Evolutionary conservation across 2,329 filamentous ascomycete species (phyloP), one percentile per base, ranked within the genome.

Genomic region (Aureobasidium lini): DNA sequence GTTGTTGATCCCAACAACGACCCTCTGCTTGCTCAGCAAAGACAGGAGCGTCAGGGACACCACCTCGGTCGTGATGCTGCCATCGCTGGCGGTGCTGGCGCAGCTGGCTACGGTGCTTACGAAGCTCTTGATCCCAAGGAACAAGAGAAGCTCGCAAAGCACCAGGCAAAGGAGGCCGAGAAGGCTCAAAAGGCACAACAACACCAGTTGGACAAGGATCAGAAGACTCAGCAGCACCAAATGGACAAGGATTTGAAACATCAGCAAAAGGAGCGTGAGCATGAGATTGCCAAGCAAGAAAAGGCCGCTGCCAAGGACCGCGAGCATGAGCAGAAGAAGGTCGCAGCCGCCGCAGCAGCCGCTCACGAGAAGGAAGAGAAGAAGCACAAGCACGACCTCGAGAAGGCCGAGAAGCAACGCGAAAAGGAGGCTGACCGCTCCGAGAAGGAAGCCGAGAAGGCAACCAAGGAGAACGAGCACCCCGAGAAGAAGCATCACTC

Each of bases 381-480:
- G 50, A 62, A 67, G 16, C 63, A 68, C 9, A 61, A 69, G 40
- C 67, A 67, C 15, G 59, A 61, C n/a, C 58, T 43, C 6, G 62
- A 64, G 32, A 61, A 66, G 37, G 62, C 66, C 6, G 61, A 69
- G 50, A 71, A 72, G 64, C 59, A 64, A 10, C 61, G 63, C 9
- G 64, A 69, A 52, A 63, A 68, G 58, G 65, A 68, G 44, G 63
- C 61, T 7, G 61, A 39, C 18, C 57, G 73, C 58, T 69, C 73
- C 53, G 67, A 71, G 64, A 71, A 61, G 39, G 58, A 63, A 48
- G 36, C 57, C 8, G 57, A 61, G 18, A 60, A 52, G 37, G 52
- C 56, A 4, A 53, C 42, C 29, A 42, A n/a, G n/a, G 54, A 60
- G 16, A 56, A 61, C 31, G 59, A 59, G 32, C 57, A 60, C 10